Percentiles rank a stretch among this genome's conserved stretches.
phyloP scores from a whole-genome alignment of 2,329 filamentous ascomycete species.

The Aspergillus fumigatiaffinis region DNA sequence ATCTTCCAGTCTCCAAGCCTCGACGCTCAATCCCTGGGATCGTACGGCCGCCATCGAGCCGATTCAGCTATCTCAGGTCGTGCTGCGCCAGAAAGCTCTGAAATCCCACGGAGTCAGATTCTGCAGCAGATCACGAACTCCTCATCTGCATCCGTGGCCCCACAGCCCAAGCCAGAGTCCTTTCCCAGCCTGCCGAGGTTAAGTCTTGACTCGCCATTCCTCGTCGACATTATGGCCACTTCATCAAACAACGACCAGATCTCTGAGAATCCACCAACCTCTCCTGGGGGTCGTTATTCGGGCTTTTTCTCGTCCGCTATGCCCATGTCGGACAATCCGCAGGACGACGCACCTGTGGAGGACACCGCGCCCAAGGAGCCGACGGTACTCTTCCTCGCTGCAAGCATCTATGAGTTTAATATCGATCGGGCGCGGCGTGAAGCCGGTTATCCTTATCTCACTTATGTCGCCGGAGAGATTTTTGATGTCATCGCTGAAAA shows the following conservation, averaged over 20 bases:
- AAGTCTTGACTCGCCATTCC: conserved; percentile 44
- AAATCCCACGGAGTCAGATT: conserved; percentile 49
- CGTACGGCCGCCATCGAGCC: conserved; percentile 47
- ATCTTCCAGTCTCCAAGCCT: conserved; percentile 59
- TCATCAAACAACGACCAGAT: conserved; percentile 20
- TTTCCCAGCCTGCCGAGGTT: conserved; percentile 41
- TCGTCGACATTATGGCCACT: conserved; percentile 37
- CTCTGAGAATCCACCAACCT: conserved; percentile 26
- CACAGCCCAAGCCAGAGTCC: conserved; percentile 19
- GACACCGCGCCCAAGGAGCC: conserved; percentile 37
- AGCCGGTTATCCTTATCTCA: conserved; percentile 91
- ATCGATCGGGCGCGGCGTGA: conserved; percentile 89
- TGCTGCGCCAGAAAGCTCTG: conserved; percentile 52
- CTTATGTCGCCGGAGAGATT: conserved; percentile 91
- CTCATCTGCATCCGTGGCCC: conserved; percentile 33
- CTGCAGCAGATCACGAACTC: conserved; percentile 47
- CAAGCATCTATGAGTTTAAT: conserved; percentile 94
- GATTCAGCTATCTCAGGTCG: conserved; percentile 53
- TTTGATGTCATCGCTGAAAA: conserved; percentile 94
- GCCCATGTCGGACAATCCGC: conserved; percentile 66
- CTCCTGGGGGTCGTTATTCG: conserved; percentile 58
- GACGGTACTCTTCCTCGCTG: conserved; percentile 82
- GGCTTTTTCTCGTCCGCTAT: conserved; percentile 84
- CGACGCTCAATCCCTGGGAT: conserved; percentile 25
- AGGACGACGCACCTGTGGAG: conserved; percentile 39